Conservation (phyloP, 768 basidiomycete species). For the Suillus hirtellus region DNA sequence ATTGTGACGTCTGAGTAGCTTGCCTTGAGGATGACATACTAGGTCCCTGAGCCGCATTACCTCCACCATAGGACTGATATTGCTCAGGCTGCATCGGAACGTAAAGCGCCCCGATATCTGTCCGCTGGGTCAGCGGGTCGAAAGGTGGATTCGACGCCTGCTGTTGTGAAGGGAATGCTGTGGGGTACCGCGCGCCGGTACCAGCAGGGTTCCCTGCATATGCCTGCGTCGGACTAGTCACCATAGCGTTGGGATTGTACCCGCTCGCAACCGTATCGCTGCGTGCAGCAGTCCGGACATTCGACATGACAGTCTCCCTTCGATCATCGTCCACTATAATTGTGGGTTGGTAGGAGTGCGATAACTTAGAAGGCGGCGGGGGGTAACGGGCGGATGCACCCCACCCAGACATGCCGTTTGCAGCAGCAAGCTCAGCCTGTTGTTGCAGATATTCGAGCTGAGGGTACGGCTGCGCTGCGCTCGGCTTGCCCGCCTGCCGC, state of each 20-base stretch:
- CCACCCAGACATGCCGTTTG: conserved; percentile 64
- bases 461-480: conserved; percentile 77
- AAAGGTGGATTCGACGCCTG: conserved; percentile 45
- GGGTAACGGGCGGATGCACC: conserved; percentile 46
- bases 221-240: conserved; percentile 76
- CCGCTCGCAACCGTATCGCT: conserved; percentile 43
- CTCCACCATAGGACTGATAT: conserved; percentile 55
- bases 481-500: conserved; percentile 71
- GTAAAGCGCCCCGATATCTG: conserved; percentile 70
- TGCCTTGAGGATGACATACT: conserved; percentile 37
- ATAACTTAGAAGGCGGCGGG: conserved; percentile 33
- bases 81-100: conserved; percentile 85
- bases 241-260: conserved; percentile 51
- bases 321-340: conserved; percentile 69
- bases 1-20: conserved; percentile 47
- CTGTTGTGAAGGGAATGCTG: conserved; percentile 50
- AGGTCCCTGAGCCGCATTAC: conserved; percentile 31
- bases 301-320: conserved; percentile 80
- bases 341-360: conserved; percentile 39
- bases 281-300: conserved; percentile 65
- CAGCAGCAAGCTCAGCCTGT: conserved; percentile 81
- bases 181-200: conserved; percentile 55
- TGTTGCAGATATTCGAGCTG: conserved; percentile 92
- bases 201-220: conserved; percentile 56
- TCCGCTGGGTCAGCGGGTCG: conserved; percentile 60